These are phyloP conservation scores for Cryptococcus floricola DNA, from an alignment of 1,284 basidiomycete species.

Conservation along the genomic window DNA sequence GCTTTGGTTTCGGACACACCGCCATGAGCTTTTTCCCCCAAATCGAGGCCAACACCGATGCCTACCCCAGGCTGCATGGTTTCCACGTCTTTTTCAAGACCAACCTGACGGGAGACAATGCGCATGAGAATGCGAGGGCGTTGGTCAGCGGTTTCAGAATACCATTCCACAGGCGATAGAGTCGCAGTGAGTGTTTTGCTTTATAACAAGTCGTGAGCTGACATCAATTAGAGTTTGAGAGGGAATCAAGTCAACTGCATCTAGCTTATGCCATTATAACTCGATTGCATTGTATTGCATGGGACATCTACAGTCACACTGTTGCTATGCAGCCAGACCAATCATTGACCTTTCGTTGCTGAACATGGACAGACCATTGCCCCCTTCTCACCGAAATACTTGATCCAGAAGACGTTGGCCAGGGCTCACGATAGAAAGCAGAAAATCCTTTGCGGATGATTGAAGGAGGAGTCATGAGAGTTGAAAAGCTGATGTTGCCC, in stretches of 20 bases:
- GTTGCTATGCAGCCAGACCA: background rate
- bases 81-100: constrained; percentile 91
- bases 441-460: too few relatives aligned
- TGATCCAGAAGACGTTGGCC: too few relatives aligned
- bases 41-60: constrained; percentile 84
- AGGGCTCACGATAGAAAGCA: too few relatives aligned
- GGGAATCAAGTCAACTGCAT: background rate
- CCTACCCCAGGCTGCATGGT: constrained; percentile 76
- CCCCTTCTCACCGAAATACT: too few relatives aligned
- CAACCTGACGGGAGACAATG: constrained; percentile 73
- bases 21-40: constrained; percentile 92
- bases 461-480: too few relatives aligned
- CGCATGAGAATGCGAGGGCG: constrained; percentile 77
- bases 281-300: too few relatives aligned
- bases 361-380: too few relatives aligned
- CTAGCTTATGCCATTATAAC: background rate
- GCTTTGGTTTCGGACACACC: constrained; percentile 75
- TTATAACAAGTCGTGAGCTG: background rate
- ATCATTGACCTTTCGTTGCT: too few relatives aligned
- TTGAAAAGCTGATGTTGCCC: background rate
- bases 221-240: background rate
- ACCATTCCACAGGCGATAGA: constrained; percentile 59
- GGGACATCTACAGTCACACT: background rate
- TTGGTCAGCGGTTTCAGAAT: constrained; percentile 84
- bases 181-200: background rate